phyloP scores from a whole-genome alignment of 495 filamentous ascomycete species.

The Penicillium mononematosum region DNA sequence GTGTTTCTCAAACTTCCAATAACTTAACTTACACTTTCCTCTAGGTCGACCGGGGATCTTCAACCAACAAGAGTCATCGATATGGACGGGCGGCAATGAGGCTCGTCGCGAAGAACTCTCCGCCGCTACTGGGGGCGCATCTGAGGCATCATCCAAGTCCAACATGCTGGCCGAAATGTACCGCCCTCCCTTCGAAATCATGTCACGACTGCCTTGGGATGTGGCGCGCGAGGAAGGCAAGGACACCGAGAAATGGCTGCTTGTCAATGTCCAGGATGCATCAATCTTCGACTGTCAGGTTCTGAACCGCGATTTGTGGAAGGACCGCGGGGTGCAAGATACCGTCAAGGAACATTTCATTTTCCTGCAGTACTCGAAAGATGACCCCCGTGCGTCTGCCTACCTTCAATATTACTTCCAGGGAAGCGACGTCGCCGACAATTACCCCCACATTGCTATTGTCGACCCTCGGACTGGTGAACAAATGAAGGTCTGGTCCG shows the following conservation, averaged over 20 bases:
- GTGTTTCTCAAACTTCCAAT: slow-evolving; percentile 5
- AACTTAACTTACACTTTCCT: slow-evolving; percentile 13
- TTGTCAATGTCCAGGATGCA: slow-evolving; percentile 92
- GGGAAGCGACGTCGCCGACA: slow-evolving; percentile 65
- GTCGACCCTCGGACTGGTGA: slow-evolving; percentile 95
- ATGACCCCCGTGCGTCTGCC: slow-evolving; percentile 67
- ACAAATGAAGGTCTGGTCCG: slow-evolving; percentile 95
- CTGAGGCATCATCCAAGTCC: slow-evolving; percentile 66
- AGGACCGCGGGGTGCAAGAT: slow-evolving; percentile 70
- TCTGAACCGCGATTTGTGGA: slow-evolving; percentile 95
- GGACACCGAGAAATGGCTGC: slow-evolving; percentile 84
- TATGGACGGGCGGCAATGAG: slow-evolving; percentile 68
- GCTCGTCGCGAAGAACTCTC: slow-evolving; percentile 53
- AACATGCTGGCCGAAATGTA: slow-evolving; percentile 84
- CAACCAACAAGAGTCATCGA: slow-evolving; percentile 70
- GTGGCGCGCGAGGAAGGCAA: slow-evolving; percentile 79
- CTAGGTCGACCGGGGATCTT: slow-evolving; percentile 72
- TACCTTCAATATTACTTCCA: slow-evolving; percentile 92
- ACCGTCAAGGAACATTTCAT: slow-evolving; percentile 90
- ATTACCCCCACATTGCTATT: slow-evolving; percentile 93
- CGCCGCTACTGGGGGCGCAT: slow-evolving; percentile 69
- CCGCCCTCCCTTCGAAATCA: slow-evolving; percentile 85
- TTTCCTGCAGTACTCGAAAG: slow-evolving; percentile 88
- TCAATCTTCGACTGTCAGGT: slow-evolving; percentile 89
- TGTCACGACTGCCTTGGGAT: slow-evolving; percentile 72